These are phyloP conservation scores for Eucalyptus regnans DNA, from an alignment of 345 rosid species.

Conservation along the genomic window DNA sequence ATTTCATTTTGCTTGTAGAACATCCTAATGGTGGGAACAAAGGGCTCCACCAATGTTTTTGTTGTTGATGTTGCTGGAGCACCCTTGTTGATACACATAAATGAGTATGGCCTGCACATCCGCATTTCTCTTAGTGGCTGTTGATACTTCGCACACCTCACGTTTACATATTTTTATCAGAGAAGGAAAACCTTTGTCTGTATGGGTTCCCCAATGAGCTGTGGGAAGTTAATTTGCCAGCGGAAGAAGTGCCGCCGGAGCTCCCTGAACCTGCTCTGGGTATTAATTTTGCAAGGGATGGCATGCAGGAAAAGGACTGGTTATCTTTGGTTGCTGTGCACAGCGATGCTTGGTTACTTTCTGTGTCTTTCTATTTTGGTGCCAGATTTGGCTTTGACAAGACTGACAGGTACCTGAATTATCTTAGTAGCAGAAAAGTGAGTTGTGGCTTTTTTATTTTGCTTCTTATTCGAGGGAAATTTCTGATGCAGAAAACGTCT, in stretches of 20 bases:
- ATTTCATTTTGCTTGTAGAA: not conserved
- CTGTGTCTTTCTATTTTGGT: slow-evolving; percentile 73
- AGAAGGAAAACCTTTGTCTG: slow-evolving; percentile 81
- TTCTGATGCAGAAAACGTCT: slow-evolving; percentile 48
- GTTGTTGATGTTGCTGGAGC: not conserved
- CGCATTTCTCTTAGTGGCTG: not conserved
- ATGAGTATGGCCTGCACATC: not conserved
- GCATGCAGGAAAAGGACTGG: slow-evolving; percentile 80
- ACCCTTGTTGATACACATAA: not conserved
- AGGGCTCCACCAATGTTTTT: not conserved
- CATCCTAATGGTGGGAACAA: not conserved
- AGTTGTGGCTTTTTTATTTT: not conserved
- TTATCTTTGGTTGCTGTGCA: slow-evolving; percentile 75
- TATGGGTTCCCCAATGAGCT: slow-evolving; percentile 64
- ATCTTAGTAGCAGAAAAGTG: not conserved
- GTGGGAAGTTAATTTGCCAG: slow-evolving; percentile 87
- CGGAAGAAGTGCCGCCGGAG: slow-evolving; percentile 90
- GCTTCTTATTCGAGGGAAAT: not conserved
- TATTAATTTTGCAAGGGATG: slow-evolving; percentile 84
- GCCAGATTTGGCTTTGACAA: slow-evolving; percentile 62
- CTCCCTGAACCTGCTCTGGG: slow-evolving; percentile 90
- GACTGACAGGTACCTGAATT: slow-evolving; percentile 44
- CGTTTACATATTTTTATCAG: slow-evolving; percentile 7
- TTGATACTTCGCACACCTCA: not conserved
- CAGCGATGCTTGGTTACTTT: slow-evolving; percentile 72